These are phyloP conservation scores for Plasmodium gaboni DNA, from an alignment of 169 alveolate species.

Conservation along the genomic window DNA sequence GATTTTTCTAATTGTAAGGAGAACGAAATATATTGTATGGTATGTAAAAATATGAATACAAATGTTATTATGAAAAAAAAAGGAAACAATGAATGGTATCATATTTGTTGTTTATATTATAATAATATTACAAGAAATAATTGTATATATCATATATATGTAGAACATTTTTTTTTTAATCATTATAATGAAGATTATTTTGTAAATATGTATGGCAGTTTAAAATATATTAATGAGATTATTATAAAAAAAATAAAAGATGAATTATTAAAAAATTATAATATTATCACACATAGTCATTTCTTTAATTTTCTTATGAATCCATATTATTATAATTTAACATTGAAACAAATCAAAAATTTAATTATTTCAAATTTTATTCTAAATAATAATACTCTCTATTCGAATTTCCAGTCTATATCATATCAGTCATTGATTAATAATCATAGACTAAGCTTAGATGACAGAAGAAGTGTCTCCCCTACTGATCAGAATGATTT, in stretches of 20 bases:
- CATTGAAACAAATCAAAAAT: constrained; percentile 32
- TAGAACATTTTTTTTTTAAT: constrained; percentile 39
- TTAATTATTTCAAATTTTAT: constrained; percentile 34
- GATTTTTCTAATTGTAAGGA: neutral
- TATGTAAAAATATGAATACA: constrained; percentile 9
- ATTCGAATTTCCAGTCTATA: neutral
- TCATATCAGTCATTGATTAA: no score
- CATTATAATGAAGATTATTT: constrained; percentile 51
- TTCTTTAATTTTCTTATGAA: constrained; percentile 39
- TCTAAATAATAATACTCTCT: constrained; percentile 3
- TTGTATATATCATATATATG: constrained; percentile 16
- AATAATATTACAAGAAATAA: constrained; percentile 24
- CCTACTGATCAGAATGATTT: no score
- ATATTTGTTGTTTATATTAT: constrained; percentile 46
- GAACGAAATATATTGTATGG: constrained; percentile 2
- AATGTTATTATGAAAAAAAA: constrained; percentile 36
- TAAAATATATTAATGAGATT: constrained; percentile 15
- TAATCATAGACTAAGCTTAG: no score
- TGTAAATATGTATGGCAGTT: constrained; percentile 18
- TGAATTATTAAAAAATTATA: constrained; percentile 14
- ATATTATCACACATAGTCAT: constrained; percentile 16
- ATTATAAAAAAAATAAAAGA: constrained; percentile 31
- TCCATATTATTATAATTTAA: constrained; percentile 53
- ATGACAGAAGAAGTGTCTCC: no score
- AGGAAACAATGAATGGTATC: constrained; percentile 27